Percentiles rank a stretch among this genome's conserved stretches.
These are phyloP conservation scores for Fusarium armeniacum DNA, from an alignment of 2,329 filamentous ascomycete species.

Conservation along the genomic window DNA sequence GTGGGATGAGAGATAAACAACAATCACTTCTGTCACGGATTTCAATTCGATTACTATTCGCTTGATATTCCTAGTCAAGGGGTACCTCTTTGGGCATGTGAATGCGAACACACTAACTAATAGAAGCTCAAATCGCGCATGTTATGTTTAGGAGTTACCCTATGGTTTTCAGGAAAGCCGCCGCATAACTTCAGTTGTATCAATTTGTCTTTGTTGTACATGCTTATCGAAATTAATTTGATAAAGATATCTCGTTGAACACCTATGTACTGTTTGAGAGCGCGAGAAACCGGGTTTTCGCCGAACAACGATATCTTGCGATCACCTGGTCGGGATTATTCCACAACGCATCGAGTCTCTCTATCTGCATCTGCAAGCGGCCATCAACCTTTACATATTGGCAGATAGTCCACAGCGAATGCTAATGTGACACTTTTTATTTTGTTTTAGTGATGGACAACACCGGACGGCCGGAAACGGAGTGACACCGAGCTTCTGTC, in stretches of 20 bases:
- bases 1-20: conserved; percentile 34
- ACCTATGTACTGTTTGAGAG: conserved; percentile 3
- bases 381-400: background rate
- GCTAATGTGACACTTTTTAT: conserved; percentile 14
- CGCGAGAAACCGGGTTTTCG: conserved; percentile 43
- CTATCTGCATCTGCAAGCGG: background rate
- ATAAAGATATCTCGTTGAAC: background rate
- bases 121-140: conserved; percentile 38
- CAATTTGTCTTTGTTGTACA: background rate
- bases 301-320: conserved; percentile 17
- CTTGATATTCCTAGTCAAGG: conserved; percentile 5
- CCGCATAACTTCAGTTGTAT: background rate
- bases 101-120: conserved; percentile 34
- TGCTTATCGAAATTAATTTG: background rate
- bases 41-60: conserved; percentile 42
- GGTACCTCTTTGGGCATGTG: conserved; percentile 16
- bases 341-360: conserved; percentile 16
- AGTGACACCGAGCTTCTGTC: conserved; percentile 41
- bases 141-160: background rate
- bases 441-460: background rate
- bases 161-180: background rate
- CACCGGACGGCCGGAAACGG: conserved; percentile 46
- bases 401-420: conserved; percentile 23
- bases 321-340: conserved; percentile 10
- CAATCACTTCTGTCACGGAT: conserved; percentile 28